These are phyloP conservation scores for carrot (Daucus carota) DNA, from an alignment of 129 eudicot species.

Conservation along the genomic window DNA sequence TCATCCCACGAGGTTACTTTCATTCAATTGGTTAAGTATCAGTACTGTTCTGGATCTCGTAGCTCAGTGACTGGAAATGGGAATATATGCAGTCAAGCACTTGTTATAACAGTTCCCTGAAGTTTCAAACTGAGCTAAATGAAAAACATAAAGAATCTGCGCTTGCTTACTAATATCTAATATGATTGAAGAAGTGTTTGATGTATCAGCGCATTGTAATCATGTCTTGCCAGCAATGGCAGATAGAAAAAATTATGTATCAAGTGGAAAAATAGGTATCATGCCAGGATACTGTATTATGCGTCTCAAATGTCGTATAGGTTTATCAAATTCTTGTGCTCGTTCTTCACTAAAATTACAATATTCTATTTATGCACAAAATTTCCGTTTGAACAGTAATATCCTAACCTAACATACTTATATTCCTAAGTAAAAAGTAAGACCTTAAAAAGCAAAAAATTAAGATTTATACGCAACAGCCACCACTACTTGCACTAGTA, in stretches of 20 bases:
- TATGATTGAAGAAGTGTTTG: no score
- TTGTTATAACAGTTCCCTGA: neutral
- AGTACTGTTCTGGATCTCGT: neutral
- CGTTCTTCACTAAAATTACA: neutral
- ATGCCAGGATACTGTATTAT: neutral
- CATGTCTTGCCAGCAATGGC: neutral
- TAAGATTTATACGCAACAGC: neutral
- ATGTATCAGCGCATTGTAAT: no score
- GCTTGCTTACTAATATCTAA: neutral
- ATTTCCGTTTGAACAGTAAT: neutral
- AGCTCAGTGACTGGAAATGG: neutral
- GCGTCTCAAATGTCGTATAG: neutral
- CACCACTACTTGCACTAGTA: slow-evolving; percentile 1
- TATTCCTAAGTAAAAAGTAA: neutral
- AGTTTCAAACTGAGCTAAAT: neutral
- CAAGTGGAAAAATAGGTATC: neutral
- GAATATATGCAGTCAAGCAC: neutral
- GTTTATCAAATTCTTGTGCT: neutral
- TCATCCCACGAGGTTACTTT: neutral
- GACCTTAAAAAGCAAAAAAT: neutral
- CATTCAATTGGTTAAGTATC: neutral
- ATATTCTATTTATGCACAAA: slow-evolving; percentile 2
- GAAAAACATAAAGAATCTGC: neutral
- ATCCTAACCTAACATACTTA: neutral
- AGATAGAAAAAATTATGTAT: neutral